Conservation (phyloP, 768 basidiomycete species). For the Suillus paluster region DNA sequence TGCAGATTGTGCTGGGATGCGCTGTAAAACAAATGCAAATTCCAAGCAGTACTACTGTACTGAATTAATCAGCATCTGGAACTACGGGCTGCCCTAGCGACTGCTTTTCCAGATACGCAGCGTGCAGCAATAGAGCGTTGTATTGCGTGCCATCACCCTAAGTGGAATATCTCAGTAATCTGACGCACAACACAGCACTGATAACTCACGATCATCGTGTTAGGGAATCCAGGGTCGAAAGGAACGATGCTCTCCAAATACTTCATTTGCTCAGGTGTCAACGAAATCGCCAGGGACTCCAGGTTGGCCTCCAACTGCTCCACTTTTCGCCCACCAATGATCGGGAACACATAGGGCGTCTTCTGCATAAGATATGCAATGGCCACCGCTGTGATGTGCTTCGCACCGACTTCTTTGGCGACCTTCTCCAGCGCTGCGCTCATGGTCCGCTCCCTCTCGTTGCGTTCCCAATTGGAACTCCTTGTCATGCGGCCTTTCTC, state of each 20-base stretch:
- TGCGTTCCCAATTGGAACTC: conserved; percentile 38
- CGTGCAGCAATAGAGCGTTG: conserved; percentile 7
- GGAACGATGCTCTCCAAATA: conserved; percentile 45
- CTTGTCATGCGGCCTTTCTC: conserved; percentile 27
- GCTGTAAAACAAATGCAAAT: not conserved
- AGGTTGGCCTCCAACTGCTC: too few species aligned
- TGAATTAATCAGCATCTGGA: not conserved
- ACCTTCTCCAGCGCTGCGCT: conserved; percentile 42
- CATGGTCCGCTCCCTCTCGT: conserved; percentile 36
- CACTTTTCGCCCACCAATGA: too few species aligned
- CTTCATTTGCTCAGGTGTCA: conserved; percentile 25
- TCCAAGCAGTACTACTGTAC: not conserved
- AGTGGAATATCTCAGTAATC: not conserved
- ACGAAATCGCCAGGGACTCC: too few species aligned
- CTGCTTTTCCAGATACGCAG: conserved; percentile 11
- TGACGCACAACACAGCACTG: not conserved
- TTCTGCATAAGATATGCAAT: conserved; percentile 54
- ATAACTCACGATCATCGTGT: conserved; percentile 30
- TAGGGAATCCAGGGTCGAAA: conserved; percentile 51
- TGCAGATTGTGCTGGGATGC: not conserved
- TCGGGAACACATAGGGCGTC: too few species aligned
- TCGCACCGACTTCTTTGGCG: conserved; percentile 40
- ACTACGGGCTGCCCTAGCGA: conserved; percentile 6
- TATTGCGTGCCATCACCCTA: conserved; percentile 17
- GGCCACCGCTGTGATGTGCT: conserved; percentile 44